Evolutionary conservation across 306 rosid genomes (phyloP).

Genomic region (Vigna trinervia): DNA sequence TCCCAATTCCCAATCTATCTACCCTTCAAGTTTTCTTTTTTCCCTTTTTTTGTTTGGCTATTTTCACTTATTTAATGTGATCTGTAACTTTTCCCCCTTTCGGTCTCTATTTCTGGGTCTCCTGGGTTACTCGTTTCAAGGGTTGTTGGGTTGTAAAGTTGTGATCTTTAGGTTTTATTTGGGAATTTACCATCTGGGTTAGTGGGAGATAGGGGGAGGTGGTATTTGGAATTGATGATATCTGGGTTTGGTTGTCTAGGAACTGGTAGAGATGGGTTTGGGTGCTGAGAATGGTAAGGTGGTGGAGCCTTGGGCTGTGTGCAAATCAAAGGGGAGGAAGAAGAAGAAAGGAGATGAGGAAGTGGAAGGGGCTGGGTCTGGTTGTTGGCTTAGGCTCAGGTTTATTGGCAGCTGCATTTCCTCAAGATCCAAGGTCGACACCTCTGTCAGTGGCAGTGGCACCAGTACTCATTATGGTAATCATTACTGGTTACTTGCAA

Average conservation of each 20-base stretch:
- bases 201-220: conserved; percentile 13
- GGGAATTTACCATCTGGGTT: conserved; percentile 42
- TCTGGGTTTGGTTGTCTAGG: conserved; percentile 58
- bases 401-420: conserved; percentile 91
- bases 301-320: conserved; percentile 71
- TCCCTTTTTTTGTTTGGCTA: neutral
- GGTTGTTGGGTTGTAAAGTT: conserved; percentile 39
- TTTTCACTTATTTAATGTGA: conserved; percentile 57
- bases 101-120: conserved; percentile 36
- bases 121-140: conserved; percentile 8
- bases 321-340: conserved; percentile 70
- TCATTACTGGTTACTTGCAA: conserved; percentile 37
- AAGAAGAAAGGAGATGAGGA: conserved; percentile 60
- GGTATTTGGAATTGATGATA: conserved; percentile 56
- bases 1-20: conserved; percentile 46
- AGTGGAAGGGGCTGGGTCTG: conserved; percentile 58
- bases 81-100: conserved; percentile 47
- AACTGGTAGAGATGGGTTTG: conserved; percentile 72
- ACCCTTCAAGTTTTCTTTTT: conserved; percentile 31
- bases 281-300: conserved; percentile 79
- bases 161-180: conserved; percentile 48
- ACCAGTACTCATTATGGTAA: conserved; percentile 85
- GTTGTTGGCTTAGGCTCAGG: conserved; percentile 86
- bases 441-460: conserved; percentile 86
- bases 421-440: conserved; percentile 99